These are phyloP conservation scores for Myotisia sp. DNA, from an alignment of 2,329 filamentous ascomycete species.

Conservation along the genomic window DNA sequence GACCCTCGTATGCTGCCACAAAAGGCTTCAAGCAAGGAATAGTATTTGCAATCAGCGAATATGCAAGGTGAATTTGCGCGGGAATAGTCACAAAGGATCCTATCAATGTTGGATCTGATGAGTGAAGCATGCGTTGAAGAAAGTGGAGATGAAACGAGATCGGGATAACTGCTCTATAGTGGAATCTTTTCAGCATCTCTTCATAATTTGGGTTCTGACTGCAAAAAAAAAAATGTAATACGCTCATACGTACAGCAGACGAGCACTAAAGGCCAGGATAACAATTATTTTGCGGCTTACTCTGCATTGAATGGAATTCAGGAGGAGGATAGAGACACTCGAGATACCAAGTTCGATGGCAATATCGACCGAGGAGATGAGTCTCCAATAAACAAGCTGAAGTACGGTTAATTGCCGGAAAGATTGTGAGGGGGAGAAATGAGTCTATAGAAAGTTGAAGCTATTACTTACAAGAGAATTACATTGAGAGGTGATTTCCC, in stretches of 20 bases:
- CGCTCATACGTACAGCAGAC: conserved; percentile 25
- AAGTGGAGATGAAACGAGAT: too few relatives aligned
- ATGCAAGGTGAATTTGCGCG: conserved; percentile 30
- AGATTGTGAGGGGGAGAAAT: too few relatives aligned
- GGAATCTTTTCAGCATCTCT: not conserved
- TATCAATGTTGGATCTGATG: conserved; percentile 25
- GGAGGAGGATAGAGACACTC: conserved; percentile 23
- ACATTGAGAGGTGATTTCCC: conserved; percentile 20
- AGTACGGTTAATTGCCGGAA: too few relatives aligned
- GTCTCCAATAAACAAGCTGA: conserved; percentile 29
- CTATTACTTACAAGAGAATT: conserved; percentile 19
- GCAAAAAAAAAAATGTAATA: too few relatives aligned
- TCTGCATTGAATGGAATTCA: conserved; percentile 27
- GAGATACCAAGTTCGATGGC: conserved; percentile 28
- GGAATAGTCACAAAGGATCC: conserved; percentile 24
- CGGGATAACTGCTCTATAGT: conserved; percentile 1
- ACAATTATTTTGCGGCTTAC: conserved; percentile 27
- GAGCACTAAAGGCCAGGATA: conserved; percentile 29
- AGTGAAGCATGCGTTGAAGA: conserved; percentile 18
- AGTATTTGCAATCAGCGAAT: conserved; percentile 29
- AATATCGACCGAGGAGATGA: conserved; percentile 28
- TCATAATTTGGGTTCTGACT: not conserved
- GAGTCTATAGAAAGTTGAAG: conserved; percentile 16
- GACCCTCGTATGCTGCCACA: conserved; percentile 23
- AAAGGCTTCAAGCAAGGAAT: conserved; percentile 34